Conservation (phyloP, 495 filamentous ascomycete genomes). For the Penicillium waksmanii region DNA sequence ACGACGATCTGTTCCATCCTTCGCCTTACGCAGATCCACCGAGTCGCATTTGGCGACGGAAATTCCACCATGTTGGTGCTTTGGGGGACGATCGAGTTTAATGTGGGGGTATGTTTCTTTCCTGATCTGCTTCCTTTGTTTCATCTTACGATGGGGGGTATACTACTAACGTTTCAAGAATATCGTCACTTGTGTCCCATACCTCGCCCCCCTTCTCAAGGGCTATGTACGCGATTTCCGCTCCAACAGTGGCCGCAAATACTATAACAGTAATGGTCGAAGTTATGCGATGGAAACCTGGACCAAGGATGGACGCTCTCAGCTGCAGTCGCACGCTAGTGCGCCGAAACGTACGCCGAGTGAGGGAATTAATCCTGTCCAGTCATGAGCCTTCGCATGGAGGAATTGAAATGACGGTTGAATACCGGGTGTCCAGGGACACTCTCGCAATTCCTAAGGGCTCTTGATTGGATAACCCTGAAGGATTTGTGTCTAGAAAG, state of each 20-base stretch:
- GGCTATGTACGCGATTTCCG: slow-evolving; percentile 39
- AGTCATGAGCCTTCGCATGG: slow-evolving; percentile 30
- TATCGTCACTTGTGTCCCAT: slow-evolving; percentile 51
- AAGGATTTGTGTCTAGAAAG: no score
- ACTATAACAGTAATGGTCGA: slow-evolving; percentile 22
- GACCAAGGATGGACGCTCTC: slow-evolving; percentile 34
- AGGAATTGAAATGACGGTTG: slow-evolving; percentile 51
- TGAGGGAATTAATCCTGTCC: slow-evolving; percentile 50
- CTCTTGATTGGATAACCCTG: background rate
- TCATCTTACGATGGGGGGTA: background rate
- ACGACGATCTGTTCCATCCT: slow-evolving; percentile 61
- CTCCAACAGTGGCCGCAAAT: slow-evolving; percentile 28
- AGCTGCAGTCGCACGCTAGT: slow-evolving; percentile 35
- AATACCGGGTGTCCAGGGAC: slow-evolving; percentile 46
- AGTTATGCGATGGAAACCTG: slow-evolving; percentile 40
- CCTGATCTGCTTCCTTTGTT: background rate
- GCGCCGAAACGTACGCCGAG: slow-evolving; percentile 37
- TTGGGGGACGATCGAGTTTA: slow-evolving; percentile 63
- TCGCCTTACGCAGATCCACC: slow-evolving; percentile 56
- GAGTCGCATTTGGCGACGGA: slow-evolving; percentile 53
- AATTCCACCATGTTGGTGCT: slow-evolving; percentile 62
- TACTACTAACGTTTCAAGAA: slow-evolving; percentile 35
- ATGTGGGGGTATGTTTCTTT: slow-evolving; percentile 48
- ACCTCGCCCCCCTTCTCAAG: slow-evolving; percentile 49
- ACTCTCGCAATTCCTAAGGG: background rate